Evolutionary conservation across 2,329 filamentous ascomycete genomes (phyloP).

Genomic region (Calonectria pseudoreteaudii): DNA sequence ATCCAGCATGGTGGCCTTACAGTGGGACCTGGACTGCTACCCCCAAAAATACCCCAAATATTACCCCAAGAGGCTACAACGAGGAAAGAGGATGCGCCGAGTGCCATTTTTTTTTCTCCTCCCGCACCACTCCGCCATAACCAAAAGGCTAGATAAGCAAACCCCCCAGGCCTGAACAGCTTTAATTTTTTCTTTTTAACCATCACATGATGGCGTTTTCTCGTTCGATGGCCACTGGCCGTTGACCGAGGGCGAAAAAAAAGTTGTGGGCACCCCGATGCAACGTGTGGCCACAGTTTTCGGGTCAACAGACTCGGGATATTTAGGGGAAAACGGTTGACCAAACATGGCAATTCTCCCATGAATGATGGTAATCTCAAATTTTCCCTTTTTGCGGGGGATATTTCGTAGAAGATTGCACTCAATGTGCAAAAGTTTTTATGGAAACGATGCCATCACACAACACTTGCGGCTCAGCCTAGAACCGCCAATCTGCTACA

Average conservation of each 20-base stretch:
- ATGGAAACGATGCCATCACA: not conserved
- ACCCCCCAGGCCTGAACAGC: not conserved
- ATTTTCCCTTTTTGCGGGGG: not conserved
- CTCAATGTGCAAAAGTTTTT: not conserved
- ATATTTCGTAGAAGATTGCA: not conserved
- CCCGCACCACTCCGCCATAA: not conserved
- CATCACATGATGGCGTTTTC: constrained; percentile 8
- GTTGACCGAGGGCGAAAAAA: not conserved
- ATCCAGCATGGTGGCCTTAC: constrained; percentile 1
- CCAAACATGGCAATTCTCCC: not conserved
- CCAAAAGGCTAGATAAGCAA: constrained; percentile 11
- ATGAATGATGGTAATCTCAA: not conserved
- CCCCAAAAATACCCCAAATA: constrained; percentile 4
- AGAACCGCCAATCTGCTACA: not conserved
- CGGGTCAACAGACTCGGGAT: constrained; percentile 3
- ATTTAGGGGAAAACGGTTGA: constrained; percentile 2
- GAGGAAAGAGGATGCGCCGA: not conserved
- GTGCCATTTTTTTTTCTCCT: not conserved
- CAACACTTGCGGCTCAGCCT: not conserved
- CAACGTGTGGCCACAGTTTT: constrained; percentile 12
- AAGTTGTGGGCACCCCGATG: constrained; percentile 9
- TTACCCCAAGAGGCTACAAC: not conserved
- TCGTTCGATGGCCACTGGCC: not conserved
- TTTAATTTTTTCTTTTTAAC: not conserved
- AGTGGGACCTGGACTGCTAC: not conserved